A percentile compares a stretch with the other conserved stretches of the same genome.
These are phyloP conservation scores for Suillus clintonianus DNA, from an alignment of 768 basidiomycete species.

Conservation along the genomic window DNA sequence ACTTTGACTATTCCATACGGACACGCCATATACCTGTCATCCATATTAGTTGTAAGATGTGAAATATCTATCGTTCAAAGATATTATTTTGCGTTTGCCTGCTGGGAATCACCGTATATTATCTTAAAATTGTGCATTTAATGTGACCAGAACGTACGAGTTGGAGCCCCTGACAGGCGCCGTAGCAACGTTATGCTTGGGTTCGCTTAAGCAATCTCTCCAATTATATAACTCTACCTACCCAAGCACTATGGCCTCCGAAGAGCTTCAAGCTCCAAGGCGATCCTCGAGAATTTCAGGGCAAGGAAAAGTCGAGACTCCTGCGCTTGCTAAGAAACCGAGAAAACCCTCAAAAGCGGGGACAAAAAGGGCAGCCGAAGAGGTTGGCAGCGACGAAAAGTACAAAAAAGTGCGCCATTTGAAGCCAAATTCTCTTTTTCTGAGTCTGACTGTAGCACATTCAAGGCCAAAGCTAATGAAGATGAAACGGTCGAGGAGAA, in stretches of 20 bases:
- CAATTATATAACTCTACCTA: not conserved
- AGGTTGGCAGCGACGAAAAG: constrained; percentile 33
- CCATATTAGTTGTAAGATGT: not conserved
- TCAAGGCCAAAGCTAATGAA: constrained; percentile 18
- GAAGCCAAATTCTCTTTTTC: constrained; percentile 3
- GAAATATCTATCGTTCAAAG: not conserved
- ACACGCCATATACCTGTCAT: not conserved
- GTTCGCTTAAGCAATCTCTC: not conserved
- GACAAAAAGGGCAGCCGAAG: constrained; percentile 36
- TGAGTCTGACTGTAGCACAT: constrained; percentile 9
- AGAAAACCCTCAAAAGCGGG: constrained; percentile 26
- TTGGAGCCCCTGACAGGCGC: not conserved
- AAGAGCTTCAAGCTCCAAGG: constrained; percentile 41
- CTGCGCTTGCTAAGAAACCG: constrained; percentile 24
- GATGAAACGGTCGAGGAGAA: constrained; percentile 23
- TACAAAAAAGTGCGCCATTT: constrained; percentile 28
- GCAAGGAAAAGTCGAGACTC: constrained; percentile 38
- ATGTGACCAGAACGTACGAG: not conserved
- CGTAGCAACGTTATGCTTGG: not conserved
- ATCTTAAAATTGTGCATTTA: not conserved
- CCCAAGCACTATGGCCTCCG: constrained; percentile 15
- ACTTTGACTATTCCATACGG: not conserved
- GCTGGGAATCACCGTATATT: not conserved
- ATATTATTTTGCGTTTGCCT: not conserved
- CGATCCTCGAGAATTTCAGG: constrained; percentile 55